Evolutionary conservation across 371 early-diverging fungal species (phyloP).

Genomic region (Capniomyces stellatus): DNA sequence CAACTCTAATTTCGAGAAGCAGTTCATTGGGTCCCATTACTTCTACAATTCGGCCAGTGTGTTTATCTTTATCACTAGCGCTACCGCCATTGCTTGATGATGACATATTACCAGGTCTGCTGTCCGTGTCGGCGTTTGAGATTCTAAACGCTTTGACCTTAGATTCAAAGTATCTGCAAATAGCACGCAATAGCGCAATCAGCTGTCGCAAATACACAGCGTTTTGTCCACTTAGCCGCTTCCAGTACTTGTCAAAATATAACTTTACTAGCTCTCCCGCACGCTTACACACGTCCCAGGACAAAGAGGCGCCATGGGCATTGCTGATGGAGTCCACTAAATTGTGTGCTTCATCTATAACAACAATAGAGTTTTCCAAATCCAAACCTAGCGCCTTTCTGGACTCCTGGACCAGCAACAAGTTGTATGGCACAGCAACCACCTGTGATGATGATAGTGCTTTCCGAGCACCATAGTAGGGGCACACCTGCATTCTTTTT

Average conservation of each 20-base stretch:
- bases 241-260: slow-evolving; percentile 52
- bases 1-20: slow-evolving; percentile 35
- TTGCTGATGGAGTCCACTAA: slow-evolving; percentile 42
- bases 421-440: slow-evolving; percentile 72
- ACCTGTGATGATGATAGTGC: slow-evolving; percentile 43
- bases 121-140: neutral
- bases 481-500: slow-evolving; percentile 40
- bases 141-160: neutral
- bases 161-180: slow-evolving; percentile 14
- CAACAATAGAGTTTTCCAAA: slow-evolving; percentile 50
- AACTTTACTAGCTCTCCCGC: slow-evolving; percentile 34
- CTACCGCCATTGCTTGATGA: neutral
- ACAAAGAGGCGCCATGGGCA: slow-evolving; percentile 35
- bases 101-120: neutral
- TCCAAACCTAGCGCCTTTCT: slow-evolving; percentile 60
- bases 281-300: slow-evolving; percentile 24
- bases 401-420: slow-evolving; percentile 50
- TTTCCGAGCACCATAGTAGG: slow-evolving; percentile 77
- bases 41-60: too few species aligned
- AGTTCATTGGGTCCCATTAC: slow-evolving; percentile 50
- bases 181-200: slow-evolving; percentile 19
- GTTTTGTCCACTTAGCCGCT: slow-evolving; percentile 51
- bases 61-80: too few species aligned
- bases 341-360: slow-evolving; percentile 87
- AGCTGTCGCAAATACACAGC: slow-evolving; percentile 58